Conservation (phyloP, 192 early-diverging fungal species). For the Entrophospora sp. region DNA sequence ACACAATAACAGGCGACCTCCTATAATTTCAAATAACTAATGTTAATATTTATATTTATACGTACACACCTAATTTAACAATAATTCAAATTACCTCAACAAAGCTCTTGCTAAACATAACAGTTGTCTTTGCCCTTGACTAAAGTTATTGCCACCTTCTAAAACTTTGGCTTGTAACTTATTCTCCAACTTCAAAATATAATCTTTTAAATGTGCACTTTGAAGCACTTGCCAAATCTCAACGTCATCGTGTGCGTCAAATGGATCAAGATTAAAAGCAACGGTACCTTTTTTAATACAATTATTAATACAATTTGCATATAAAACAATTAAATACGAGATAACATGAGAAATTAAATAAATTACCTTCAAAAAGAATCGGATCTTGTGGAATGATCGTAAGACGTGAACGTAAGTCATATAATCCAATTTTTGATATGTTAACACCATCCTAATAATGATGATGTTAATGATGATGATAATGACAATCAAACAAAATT, state of each 20-base stretch:
- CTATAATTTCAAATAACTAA: background rate
- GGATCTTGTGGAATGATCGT: conserved; percentile 77
- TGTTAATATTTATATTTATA: background rate
- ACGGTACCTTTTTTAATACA: conserved; percentile 26
- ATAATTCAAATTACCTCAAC: conserved; percentile 37
- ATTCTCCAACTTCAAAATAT: conserved; percentile 48
- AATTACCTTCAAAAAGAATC: conserved; percentile 49
- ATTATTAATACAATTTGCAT: background rate
- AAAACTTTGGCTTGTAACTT: conserved; percentile 57
- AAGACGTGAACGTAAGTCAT: conserved; percentile 46
- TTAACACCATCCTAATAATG: conserved; percentile 23
- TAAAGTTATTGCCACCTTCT: conserved; percentile 76
- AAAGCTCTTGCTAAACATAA: conserved; percentile 61
- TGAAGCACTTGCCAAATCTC: conserved; percentile 64
- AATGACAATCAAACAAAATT: too few species aligned
- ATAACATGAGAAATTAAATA: conserved; percentile 18
- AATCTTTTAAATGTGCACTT: conserved; percentile 53
- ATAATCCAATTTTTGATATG: conserved; percentile 41
- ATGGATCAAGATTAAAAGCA: conserved; percentile 48
- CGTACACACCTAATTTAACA: background rate
- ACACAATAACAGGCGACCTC: background rate
- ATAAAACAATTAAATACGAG: background rate
- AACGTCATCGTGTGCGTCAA: conserved; percentile 32
- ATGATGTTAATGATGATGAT: too few species aligned
- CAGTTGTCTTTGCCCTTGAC: too few species aligned